phyloP scores from a whole-genome alignment of 306 rosid species.

The Senna siamea region DNA sequence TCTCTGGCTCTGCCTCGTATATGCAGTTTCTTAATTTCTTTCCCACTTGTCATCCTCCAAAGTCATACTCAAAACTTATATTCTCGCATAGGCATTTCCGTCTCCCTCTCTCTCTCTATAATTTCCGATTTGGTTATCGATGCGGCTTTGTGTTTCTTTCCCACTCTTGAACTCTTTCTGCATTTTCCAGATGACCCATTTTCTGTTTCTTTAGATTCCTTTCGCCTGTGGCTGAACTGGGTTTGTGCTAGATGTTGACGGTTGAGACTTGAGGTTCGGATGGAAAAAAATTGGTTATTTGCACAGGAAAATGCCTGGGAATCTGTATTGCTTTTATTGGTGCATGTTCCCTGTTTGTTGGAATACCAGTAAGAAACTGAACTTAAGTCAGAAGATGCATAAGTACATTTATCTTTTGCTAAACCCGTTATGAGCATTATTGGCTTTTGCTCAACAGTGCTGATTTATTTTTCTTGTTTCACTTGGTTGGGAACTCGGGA shows the following conservation, averaged over 20 bases:
- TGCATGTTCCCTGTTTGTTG: constrained; percentile 6
- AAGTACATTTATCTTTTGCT: neutral
- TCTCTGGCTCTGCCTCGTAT: constrained; percentile 42
- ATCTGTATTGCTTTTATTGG: constrained; percentile 38
- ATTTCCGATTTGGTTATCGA: neutral
- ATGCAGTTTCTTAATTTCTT: neutral
- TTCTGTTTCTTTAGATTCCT: constrained; percentile 20
- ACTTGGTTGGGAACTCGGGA: constrained; percentile 4
- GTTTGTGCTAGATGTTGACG: neutral
- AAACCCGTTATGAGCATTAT: too few species aligned
- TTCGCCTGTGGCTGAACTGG: neutral
- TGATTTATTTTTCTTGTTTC: constrained; percentile 25
- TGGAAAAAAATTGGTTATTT: constrained; percentile 18
- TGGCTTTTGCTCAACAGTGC: too few species aligned
- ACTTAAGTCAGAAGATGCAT: constrained; percentile 1
- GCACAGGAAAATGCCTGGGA: constrained; percentile 39
- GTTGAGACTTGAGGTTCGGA: neutral
- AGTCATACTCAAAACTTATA: neutral
- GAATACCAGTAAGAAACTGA: constrained; percentile 36
- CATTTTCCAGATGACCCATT: constrained; percentile 23
- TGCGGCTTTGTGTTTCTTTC: constrained; percentile 24
- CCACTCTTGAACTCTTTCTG: constrained; percentile 6
- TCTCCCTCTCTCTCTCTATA: neutral
- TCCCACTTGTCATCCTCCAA: constrained; percentile 13
- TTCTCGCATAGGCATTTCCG: constrained; percentile 33